Conservation (phyloP, 2,329 filamentous ascomycete genomes). For the Colletotrichum acutatum region DNA sequence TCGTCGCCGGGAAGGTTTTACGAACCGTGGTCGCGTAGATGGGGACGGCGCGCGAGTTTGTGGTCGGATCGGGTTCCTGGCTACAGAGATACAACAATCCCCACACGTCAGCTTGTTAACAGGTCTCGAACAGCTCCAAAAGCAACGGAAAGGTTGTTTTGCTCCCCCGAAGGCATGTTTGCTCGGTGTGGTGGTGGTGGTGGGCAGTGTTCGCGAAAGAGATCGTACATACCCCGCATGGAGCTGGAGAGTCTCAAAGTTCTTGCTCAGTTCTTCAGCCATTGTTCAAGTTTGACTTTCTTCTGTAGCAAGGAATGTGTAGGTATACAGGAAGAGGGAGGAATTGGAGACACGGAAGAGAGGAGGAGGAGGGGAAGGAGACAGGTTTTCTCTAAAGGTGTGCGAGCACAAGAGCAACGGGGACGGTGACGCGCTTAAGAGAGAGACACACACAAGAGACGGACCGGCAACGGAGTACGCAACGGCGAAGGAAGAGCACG, state of each 20-base stretch:
- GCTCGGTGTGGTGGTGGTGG: neutral
- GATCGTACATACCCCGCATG: conserved; percentile 76
- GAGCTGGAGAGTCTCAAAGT: conserved; percentile 88
- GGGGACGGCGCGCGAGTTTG: conserved; percentile 90
- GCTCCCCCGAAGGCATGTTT: neutral
- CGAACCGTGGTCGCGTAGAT: conserved; percentile 88
- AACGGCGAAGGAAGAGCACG: conserved; percentile 5
- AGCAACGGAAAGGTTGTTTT: neutral
- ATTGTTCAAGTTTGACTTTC: conserved; percentile 43
- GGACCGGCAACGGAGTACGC: conserved; percentile 30
- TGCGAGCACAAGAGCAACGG: conserved; percentile 7
- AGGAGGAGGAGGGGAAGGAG: conserved; percentile 3
- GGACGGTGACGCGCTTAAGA: conserved; percentile 9
- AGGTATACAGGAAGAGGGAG: conserved; percentile 41
- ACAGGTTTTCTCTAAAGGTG: neutral
- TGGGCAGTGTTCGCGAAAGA: neutral
- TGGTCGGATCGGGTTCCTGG: conserved; percentile 81
- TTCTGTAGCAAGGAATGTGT: conserved; percentile 25
- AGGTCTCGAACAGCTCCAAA: neutral
- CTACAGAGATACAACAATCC: conserved; percentile 53
- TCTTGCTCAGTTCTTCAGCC: conserved; percentile 61
- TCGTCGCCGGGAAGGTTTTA: neutral
- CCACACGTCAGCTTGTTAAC: conserved; percentile 17
- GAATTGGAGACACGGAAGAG: neutral
- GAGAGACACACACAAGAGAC: neutral